Evolutionary conservation across 202 grass and related monocot genomes (phyloP), one percentile per base, ranked within the genome.

Genomic region (Elaeis oleifera): DNA sequence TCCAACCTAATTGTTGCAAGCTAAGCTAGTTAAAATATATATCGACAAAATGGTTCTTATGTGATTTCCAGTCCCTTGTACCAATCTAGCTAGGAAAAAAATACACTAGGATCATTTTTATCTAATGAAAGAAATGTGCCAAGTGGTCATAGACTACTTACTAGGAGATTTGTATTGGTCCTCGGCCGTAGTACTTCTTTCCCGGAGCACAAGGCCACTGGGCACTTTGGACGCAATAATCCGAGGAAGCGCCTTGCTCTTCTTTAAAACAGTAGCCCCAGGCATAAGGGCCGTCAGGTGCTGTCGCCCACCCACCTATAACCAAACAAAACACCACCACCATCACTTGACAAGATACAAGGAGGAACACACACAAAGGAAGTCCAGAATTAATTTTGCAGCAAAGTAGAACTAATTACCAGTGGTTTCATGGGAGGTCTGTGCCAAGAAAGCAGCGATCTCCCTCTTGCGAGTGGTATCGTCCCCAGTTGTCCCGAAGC

Each of bases 401-500:
- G 9, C 9, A 13, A 44, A 44, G 28, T 3, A 48, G 23, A 4
- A 13, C 13, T 20, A 5, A 80, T 20, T 0, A 20, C 70, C 77
- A 5, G 83, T 86, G 21, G 87, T 90, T 77, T 86, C 87, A 60
- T 83, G 82, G 22, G 82, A 90, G 6, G 82, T 86, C 55, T 90
- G 87, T 18, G 57, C 87, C 56, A 86, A 64, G 76, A 90, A 90
- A 4, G 87, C 82, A 0, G 87, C 87, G 27, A 90, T 18, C 79
- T 90, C 87, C 0, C 76, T 60, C 76, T 86, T 86, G 17, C 13
- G 20, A 5, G 16, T 32, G 8, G 64, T 54, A 0, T 1, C 0
- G 50, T 22, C 16, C 24, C 83, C 79, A 0, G 73, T 76, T 1
- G 62, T 72, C 68, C 61, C 83, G 36, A 90, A 90, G n/a, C 32